Conservation (phyloP, 176 grass and related monocot genomes). For the Calamus simplicifolius region DNA sequence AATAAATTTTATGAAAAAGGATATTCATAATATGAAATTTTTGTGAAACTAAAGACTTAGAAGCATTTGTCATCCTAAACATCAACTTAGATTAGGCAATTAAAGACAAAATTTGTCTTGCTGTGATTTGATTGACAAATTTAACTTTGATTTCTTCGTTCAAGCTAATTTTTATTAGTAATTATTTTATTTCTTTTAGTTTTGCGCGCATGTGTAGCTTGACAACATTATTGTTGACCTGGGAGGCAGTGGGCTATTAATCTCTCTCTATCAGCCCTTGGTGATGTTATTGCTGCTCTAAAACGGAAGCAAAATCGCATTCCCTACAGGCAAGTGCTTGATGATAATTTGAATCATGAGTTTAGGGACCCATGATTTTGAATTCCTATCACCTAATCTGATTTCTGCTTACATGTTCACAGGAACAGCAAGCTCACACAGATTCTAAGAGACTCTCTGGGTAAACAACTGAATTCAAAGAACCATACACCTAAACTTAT, state of each 20-base stretch:
- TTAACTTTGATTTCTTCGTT: background rate
- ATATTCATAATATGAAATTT: too few species aligned
- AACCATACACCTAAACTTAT: too few species aligned
- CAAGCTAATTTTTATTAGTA: conserved; percentile 1
- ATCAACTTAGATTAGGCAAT: too few species aligned
- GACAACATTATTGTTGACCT: conserved; percentile 95
- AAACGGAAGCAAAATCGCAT: conserved; percentile 64
- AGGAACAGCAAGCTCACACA: conserved; percentile 99
- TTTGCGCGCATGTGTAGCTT: conserved; percentile 72
- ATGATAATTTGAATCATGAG: background rate
- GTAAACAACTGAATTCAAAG: conserved; percentile 37
- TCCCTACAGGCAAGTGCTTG: conserved; percentile 60
- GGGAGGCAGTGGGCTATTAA: conserved; percentile 91
- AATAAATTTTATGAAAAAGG: too few species aligned
- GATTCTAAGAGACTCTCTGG: conserved; percentile 81
- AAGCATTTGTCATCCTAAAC: too few species aligned
- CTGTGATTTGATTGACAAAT: too few species aligned
- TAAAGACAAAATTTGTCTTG: too few species aligned
- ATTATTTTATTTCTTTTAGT: conserved; percentile 78
- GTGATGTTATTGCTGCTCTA: conserved; percentile 86
- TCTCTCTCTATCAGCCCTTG: conserved; percentile 85
- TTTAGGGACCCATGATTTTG: too few species aligned
- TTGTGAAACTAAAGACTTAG: too few species aligned
- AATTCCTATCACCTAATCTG: too few species aligned
- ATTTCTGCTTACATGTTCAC: background rate